Conservation (phyloP, 1,284 basidiomycete species). For the Boletus nobilissimus region DNA sequence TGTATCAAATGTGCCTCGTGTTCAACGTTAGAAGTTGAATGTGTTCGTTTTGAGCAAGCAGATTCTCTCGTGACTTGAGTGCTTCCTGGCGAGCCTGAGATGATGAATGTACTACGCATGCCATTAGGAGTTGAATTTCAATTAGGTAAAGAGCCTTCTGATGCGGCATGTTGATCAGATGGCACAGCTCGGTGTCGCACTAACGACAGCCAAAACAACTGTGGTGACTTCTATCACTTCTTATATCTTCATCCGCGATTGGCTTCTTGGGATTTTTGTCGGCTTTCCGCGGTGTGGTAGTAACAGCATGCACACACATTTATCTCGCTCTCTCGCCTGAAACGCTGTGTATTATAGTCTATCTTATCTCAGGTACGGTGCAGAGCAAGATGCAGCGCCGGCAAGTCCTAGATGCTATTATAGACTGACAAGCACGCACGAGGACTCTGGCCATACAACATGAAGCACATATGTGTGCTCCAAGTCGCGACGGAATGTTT, state of each 20-base stretch:
- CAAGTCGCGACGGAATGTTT: neutral
- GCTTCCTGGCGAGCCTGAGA: conserved; percentile 6
- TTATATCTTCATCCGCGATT: conserved; percentile 31
- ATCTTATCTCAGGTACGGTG: conserved; percentile 21
- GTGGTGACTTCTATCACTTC: conserved; percentile 1
- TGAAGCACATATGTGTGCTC: neutral
- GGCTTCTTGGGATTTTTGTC: conserved; percentile 33
- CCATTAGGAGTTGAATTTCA: conserved; percentile 8
- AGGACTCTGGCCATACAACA: conserved; percentile 3
- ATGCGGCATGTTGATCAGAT: conserved; percentile 13
- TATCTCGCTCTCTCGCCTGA: conserved; percentile 22
- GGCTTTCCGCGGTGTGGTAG: conserved; percentile 41
- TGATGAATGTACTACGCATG: conserved; percentile 6
- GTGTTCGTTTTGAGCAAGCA: conserved; percentile 13
- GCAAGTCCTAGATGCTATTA: conserved; percentile 11
- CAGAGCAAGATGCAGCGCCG: conserved; percentile 7
- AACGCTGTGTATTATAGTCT: conserved; percentile 25
- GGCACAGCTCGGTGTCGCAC: conserved; percentile 19
- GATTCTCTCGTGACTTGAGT: conserved; percentile 23
- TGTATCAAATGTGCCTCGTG: conserved; percentile 38
- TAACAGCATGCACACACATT: conserved; percentile 8
- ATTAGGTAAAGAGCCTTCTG: conserved; percentile 6
- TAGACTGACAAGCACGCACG: conserved; percentile 21
- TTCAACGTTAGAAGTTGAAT: conserved; percentile 16
- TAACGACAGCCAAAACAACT: conserved; percentile 19